Evolutionary conservation across 345 rosid genomes (phyloP).

Genomic region (Zanthoxylum bungeanum): DNA sequence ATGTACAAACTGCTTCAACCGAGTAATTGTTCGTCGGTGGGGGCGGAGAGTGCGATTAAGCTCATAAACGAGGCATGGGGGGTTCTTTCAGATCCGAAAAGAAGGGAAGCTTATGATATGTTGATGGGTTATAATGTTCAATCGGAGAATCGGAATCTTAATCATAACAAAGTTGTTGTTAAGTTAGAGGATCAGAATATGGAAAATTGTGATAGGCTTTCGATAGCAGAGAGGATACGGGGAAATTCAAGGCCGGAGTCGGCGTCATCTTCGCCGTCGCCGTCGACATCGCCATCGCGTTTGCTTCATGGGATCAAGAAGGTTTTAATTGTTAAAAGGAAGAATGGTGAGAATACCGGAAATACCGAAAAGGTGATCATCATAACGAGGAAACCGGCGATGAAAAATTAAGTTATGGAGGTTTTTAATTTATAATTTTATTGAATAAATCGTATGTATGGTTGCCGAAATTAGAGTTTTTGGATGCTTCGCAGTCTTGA

Average conservation of each 20-base stretch:
- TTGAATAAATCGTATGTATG: neutral
- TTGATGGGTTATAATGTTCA: neutral
- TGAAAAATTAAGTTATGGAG: neutral
- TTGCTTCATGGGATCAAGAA: neutral
- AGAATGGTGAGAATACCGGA: neutral
- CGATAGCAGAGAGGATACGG: neutral
- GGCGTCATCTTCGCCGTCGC: neutral
- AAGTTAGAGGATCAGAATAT: neutral
- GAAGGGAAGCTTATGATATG: neutral
- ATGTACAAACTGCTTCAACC: neutral
- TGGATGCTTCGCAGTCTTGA: no score
- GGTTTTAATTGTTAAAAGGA: neutral
- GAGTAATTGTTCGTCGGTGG: neutral
- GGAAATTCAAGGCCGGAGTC: neutral
- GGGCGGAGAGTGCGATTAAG: neutral
- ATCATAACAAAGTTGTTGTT: neutral
- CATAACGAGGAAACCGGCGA: neutral
- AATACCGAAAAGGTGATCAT: neutral
- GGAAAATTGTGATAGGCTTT: neutral
- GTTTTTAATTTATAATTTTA: no score
- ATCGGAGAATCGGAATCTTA: neutral
- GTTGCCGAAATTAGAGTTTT: no score
- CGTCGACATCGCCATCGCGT: neutral
- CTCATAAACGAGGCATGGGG: neutral
- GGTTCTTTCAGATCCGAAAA: neutral